Evolutionary conservation across 495 filamentous ascomycete species (phyloP), one percentile per base, ranked within the genome.

Genomic region (Xylaria longipes): DNA sequence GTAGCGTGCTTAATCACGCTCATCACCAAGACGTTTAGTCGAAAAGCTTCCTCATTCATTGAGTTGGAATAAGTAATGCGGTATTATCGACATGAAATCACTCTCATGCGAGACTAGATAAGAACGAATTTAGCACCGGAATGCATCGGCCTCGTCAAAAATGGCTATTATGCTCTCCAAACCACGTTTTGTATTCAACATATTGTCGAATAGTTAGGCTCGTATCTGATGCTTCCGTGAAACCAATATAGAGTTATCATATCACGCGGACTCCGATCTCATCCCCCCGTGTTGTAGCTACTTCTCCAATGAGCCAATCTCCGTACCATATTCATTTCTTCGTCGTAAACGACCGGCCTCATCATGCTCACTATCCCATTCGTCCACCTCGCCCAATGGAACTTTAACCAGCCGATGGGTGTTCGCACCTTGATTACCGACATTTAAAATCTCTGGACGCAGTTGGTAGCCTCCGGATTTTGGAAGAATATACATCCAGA

Each of bases 311-410:
- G 65, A 67, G 9, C 14, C 22, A 20, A 50, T 43, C 14, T 66
- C 65, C 15, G 65, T 20, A 5, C 17, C 31, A 22, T 35, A 68
- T 17, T 65, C 67, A 31, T 31, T 60, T 41, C 45, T 70, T 15
- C 68, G 71, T 63, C 76, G 33, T 25, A 77, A 52, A 22, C 80
- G 77, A 5, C 87, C 87, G 2, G 82, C 80, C 33, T 84, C 85
- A 78, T 91, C 89, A 75, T 90, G 87, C 14, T 84, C 82, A 22
- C 79, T 80, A 75, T 90, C 89, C 88, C 88, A 90, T 17, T 71
- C 76, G 0, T 48, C 80, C 41, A 91, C 27, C 46, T 88, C 81
- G 2, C 65, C 75, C 7, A 83, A 74, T 0, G 87, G 86, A 8
- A 91, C 83, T 72, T 87, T 89, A 41, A 89, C 80, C 5, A 91